Evolutionary conservation across 1,284 basidiomycete genomes (phyloP), one percentile per base, ranked within the genome.

Genomic region (Marasmius sp.): DNA sequence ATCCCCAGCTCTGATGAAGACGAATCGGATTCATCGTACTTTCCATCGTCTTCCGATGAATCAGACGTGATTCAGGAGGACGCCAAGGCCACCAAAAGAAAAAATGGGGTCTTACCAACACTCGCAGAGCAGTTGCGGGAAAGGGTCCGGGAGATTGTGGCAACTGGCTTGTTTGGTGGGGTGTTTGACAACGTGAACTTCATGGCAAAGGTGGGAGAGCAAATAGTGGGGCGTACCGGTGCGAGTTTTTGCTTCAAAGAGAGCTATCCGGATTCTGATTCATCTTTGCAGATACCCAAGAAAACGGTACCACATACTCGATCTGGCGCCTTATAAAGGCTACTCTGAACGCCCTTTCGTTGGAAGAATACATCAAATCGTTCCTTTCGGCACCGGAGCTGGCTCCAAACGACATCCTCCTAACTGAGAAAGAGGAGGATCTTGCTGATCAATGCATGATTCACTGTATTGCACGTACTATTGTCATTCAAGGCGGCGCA

Each of bases 131-230:
- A 71, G 1, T 67, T 66, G 61, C 61, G 62, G 7, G 57, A 58
- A 9, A 57, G 59, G 20, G 64, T 70, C 2, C 66, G 67, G 0
- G 33, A 10, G 0, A 56, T 71, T 3, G 74, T 71, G 0, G 49
- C 67, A 0, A 63, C 53, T 0, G 64, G 66, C 0, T 49, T 68
- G 0, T 70, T 67, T 53, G 66, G 56, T 0, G 60, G 67, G 5
- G 66, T 71, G 1, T 79, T 77, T 61, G 75, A 79, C 63, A 78
- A 78, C 59, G 75, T 77, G 41, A 77, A 77, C 59, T 68, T 75
- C 63, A 60, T 70, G 1, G 71, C 69, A 27, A 64, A 66, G 4
- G 63, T 64, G 9, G 69, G 75, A 0, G 75, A 77, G 55, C 76
- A 78, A 52, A 65, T 74, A 0, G 38, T 78, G 6, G 74, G 75